phyloP scores from a whole-genome alignment of 441 rosid genomes.

The Euphorbia celastroides region DNA sequence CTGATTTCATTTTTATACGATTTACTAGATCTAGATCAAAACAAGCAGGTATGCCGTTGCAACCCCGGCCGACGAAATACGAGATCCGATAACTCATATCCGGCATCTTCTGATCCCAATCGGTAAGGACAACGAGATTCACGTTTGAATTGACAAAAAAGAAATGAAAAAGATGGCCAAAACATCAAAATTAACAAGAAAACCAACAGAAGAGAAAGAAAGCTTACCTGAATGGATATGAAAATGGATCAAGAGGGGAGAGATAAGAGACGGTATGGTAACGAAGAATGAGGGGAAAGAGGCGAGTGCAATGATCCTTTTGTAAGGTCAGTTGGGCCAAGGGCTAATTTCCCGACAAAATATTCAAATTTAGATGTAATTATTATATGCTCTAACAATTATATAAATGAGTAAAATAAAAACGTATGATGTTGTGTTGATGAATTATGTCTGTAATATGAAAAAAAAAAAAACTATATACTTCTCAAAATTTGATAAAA shows the following conservation, averaged over 20 bases:
- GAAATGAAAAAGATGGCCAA: background rate
- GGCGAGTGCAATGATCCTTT: background rate
- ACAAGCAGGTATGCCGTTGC: background rate
- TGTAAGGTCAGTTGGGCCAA: background rate
- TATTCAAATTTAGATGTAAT: too few species aligned
- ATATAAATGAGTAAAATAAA: too few species aligned
- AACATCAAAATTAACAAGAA: background rate
- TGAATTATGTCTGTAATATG: too few species aligned
- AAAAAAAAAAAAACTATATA: too few species aligned
- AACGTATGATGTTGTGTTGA: too few species aligned
- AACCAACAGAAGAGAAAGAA: background rate
- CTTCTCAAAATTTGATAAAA: too few species aligned
- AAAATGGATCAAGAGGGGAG: background rate
- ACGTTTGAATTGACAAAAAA: background rate
- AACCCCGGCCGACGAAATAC: background rate
- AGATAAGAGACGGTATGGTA: background rate
- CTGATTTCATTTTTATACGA: background rate
- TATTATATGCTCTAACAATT: too few species aligned
- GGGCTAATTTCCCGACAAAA: background rate
- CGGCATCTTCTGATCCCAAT: background rate
- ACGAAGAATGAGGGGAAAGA: background rate
- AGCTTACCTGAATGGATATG: background rate
- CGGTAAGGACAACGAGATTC: background rate
- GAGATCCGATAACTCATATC: background rate
- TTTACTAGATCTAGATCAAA: conserved; percentile 11